Evolutionary conservation across 805 yeast genomes (phyloP).

Genomic region (Metschnikowia drakensbergensis): DNA sequence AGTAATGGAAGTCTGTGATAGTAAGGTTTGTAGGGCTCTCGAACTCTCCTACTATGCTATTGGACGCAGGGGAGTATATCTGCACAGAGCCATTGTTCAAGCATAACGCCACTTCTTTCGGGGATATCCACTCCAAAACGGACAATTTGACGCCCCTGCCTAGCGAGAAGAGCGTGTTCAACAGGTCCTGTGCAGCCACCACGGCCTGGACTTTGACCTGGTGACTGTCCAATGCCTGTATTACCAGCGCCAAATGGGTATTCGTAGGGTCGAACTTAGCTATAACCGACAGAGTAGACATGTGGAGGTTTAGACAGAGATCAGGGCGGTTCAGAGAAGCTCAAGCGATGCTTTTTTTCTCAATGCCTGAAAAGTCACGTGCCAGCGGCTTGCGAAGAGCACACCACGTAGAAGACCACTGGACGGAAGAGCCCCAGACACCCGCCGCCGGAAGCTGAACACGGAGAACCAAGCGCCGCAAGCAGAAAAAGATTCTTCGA

Average conservation of each 20-base stretch:
- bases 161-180: conserved; percentile 48
- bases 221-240: conserved; percentile 67
- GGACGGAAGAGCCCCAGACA: too few relatives aligned
- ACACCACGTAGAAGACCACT: background rate
- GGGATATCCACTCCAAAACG: conserved; percentile 53
- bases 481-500: too few relatives aligned
- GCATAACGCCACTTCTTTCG: conserved; percentile 52
- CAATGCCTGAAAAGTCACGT: conserved; percentile 5
- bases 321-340: background rate
- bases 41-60: conserved; percentile 52
- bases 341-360: conserved; percentile 5
- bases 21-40: conserved; percentile 43
- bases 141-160: conserved; percentile 50
- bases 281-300: conserved; percentile 29
- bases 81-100: conserved; percentile 61
- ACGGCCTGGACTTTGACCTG: conserved; percentile 60
- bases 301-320: conserved; percentile 1
- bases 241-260: conserved; percentile 59
- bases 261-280: conserved; percentile 62
- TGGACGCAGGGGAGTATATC: conserved; percentile 64
- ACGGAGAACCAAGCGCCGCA: too few relatives aligned
- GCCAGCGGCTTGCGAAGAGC: background rate
- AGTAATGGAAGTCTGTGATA: conserved; percentile 49
- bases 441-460: too few relatives aligned
- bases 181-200: conserved; percentile 36